Evolutionary conservation across 805 yeast genomes (phyloP), one percentile per base, ranked within the genome.

Genomic region (Hanseniaspora thailandica): DNA sequence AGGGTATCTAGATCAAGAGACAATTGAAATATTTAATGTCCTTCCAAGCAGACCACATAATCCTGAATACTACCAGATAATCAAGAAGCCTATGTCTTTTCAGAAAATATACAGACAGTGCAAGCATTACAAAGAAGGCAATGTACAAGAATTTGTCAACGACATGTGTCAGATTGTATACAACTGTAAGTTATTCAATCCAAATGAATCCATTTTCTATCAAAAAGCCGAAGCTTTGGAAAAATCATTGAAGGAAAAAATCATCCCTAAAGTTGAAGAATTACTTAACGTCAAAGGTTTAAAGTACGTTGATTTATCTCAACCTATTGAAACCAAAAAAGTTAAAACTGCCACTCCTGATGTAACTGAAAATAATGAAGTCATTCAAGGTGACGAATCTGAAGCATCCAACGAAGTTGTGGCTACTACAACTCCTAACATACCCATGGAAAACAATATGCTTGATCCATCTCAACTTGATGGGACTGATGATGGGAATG

Each of bases 171-270:
- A 86, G 65, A 84, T 90, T 50, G 77, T 86, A 1, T 86, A 95
- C 88, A 90, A 90, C 63, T 96, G 97, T 2, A 77, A 86, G 56
- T 77, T 82, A 45, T 90, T 82, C 67, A 90, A 90, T 66, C 80
- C 80, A 55, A 81, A 80, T 57, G 80, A 75, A 13, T 78, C 88
- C 0, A 70, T 71, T 17, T 82, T 84, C 51, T 84, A 83, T 66
- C 72, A 72, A 23, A 84, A 83, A 60, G 96, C 81, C 0, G 47
- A 33, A 8, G 39, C 34, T 5, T 22, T 50, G 13, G 54, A 50
- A 12, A 78, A 68, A 0, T 79, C 69, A 5, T 54, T 71, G 17
- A 78, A 73, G 38, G 69, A 67, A n/a, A 73, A 62, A 45, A 62
- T 70, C 28, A 65, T 50, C 23, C 54, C 54, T 2, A 50, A 50